Conservation (phyloP, 192 early-diverging fungal species). For the Gamsiella multidivaricata region DNA sequence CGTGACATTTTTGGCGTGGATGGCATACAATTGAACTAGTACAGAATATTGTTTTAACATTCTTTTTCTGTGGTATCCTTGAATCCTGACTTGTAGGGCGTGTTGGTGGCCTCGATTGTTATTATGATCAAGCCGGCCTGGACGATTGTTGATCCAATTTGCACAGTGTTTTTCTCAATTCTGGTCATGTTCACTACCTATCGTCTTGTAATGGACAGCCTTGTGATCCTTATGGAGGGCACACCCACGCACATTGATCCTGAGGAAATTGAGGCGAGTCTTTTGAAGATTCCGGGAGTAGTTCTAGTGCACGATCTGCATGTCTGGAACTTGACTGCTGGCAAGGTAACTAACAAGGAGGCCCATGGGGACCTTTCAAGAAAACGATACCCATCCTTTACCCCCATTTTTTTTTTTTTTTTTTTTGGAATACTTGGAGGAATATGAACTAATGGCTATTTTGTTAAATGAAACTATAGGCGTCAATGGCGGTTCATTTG, state of each 20-base stretch:
- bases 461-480: too few relatives aligned
- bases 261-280: conserved; percentile 55
- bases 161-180: conserved; percentile 85
- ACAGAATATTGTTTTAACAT: too few relatives aligned
- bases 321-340: conserved; percentile 67
- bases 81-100: conserved; percentile 58
- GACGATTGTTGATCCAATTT: conserved; percentile 84
- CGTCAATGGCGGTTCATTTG: conserved; percentile 37
- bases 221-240: conserved; percentile 84
- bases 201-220: conserved; percentile 70
- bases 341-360: conserved; percentile 56
- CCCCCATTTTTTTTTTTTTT: too few relatives aligned
- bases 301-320: conserved; percentile 66
- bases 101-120: conserved; percentile 79
- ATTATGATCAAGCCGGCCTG: conserved; percentile 69
- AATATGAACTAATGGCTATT: too few relatives aligned
- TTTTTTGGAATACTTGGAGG: too few relatives aligned
- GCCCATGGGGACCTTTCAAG: too few relatives aligned
- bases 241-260: conserved; percentile 63
- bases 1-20: conserved; percentile 7
- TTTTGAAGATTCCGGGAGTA: conserved; percentile 59
- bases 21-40: too few relatives aligned
- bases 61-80: neutral
- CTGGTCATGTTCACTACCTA: conserved; percentile 82
- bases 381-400: too few relatives aligned